A percentile compares a stretch with the other conserved stretches of the same genome.
These are phyloP conservation scores for Teunomyces barrocoloradensis DNA, from an alignment of 805 yeast genomes.

Conservation along the genomic window DNA sequence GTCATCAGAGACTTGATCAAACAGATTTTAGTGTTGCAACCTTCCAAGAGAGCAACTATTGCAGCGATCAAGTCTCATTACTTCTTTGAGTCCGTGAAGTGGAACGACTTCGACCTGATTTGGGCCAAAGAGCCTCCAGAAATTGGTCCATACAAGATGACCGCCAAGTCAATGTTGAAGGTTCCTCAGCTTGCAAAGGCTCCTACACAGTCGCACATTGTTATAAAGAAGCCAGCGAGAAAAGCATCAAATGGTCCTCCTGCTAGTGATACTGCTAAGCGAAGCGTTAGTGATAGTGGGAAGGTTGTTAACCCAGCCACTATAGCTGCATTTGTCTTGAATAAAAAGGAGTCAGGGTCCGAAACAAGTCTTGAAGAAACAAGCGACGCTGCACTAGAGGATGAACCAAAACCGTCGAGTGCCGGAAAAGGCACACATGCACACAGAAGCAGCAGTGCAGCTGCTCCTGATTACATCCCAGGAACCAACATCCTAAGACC, in stretches of 20 bases:
- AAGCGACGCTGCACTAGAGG: slow-evolving; percentile 2
- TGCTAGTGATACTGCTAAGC: background rate
- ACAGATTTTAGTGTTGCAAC: slow-evolving; percentile 67
- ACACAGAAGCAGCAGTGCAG: background rate
- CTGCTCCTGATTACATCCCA: slow-evolving; percentile 48
- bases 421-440: slow-evolving; percentile 18
- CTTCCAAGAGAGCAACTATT: slow-evolving; percentile 60
- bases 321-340: slow-evolving; percentile 41
- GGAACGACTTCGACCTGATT: slow-evolving; percentile 60
- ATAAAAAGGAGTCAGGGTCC: slow-evolving; percentile 18
- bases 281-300: slow-evolving; percentile 5
- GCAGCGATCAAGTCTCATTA: slow-evolving; percentile 59
- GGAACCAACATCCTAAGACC: slow-evolving; percentile 61
- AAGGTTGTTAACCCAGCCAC: slow-evolving; percentile 24
- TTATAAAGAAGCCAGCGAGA: slow-evolving; percentile 8
- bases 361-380: slow-evolving; percentile 6
- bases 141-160: slow-evolving; percentile 67
- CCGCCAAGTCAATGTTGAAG: slow-evolving; percentile 77
- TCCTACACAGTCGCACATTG: slow-evolving; percentile 14
- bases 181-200: slow-evolving; percentile 44
- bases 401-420: slow-evolving; percentile 17
- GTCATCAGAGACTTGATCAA: slow-evolving; percentile 63
- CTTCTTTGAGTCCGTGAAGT: slow-evolving; percentile 69
- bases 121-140: slow-evolving; percentile 72
- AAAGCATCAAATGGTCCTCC: slow-evolving; percentile 5